Evolutionary conservation across 78 protist species (phyloP).

Genomic region (Cyanophora paradoxa): DNA sequence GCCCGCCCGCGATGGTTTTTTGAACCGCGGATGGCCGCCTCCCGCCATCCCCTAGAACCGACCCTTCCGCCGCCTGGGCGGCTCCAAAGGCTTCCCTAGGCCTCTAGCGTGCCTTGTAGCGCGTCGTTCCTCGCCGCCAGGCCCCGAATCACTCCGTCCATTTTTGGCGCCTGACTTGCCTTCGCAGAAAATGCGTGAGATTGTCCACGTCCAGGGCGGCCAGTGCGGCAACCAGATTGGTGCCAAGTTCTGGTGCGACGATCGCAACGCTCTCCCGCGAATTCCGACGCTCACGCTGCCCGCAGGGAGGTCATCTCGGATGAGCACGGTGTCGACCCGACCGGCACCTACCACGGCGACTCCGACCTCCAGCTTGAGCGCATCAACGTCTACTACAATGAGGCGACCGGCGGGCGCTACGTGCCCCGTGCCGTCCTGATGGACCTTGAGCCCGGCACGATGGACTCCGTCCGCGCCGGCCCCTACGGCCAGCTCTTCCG

Average conservation of each 20-base stretch:
- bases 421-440: conserved; percentile 94
- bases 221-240: conserved; percentile 85
- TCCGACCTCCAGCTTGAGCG: conserved; percentile 86
- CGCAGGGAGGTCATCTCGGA: conserved; percentile 85
- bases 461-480: conserved; percentile 87
- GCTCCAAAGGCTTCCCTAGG: no score
- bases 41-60: no score
- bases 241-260: conserved; percentile 58
- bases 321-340: conserved; percentile 81
- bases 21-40: no score
- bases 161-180: no score
- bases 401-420: conserved; percentile 82
- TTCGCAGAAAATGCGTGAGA: conserved; percentile 82
- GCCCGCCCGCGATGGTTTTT: no score
- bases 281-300: background rate
- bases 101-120: no score
- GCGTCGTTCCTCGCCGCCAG: no score
- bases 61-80: no score
- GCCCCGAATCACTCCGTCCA: no score
- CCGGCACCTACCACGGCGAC: conserved; percentile 83
- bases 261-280: background rate
- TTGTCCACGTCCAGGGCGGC: conserved; percentile 88
- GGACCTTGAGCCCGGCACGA: conserved; percentile 77
- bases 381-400: conserved; percentile 95
- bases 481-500: conserved; percentile 77